Evolutionary conservation across 176 grass and related monocot genomes (phyloP), one percentile per base, ranked within the genome.

Genomic region (Lolium multiflorum): DNA sequence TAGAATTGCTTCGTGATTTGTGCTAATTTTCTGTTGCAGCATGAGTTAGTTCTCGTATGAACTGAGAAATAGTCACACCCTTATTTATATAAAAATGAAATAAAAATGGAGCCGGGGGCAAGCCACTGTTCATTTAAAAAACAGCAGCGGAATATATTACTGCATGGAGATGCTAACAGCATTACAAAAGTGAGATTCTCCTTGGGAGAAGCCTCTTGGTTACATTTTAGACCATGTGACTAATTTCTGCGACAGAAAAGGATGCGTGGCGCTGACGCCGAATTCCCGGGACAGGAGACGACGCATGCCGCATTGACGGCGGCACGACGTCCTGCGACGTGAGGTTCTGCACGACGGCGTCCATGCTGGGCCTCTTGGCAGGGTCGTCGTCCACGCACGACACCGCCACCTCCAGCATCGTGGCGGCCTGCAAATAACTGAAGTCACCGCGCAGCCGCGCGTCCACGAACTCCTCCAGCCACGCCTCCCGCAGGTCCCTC

Each of bases 351-450:
- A 93, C 63, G 13, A 87, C 65, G 16, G 65, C 10, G 17, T 78
- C 64, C 91, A 93, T 96, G 91, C 81, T 84, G 2, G 84, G 91
- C 44, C 94, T 57, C 58, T 18, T 88, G 71, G n/a, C 41, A 1
- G 87, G 77, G 3, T 96, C 89, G 15, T 81, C 81, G 8, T 96
- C 87, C 9, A 91, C 71, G 60, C 91, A 96, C 31, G 59, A 88
- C 13, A 81, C 61, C 4, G 94, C 86, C 43, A 93, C 60, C 18
- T 89, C 80, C 65, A 91, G 49, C 87, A 91, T 84, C 21, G 25
- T 37, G 8, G 70, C 71, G 3, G 84, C 94, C 73, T 96, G 74
- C 56, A 24, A 2, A 5, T 26, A 57, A 66, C 55, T 78, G 76
- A 90, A 93, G 6, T 90, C 78, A 7, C 91, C 82, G 25, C 58